These are phyloP conservation scores for Zasmidium angulare DNA, from an alignment of 2,329 filamentous ascomycete species.

Conservation along the genomic window DNA sequence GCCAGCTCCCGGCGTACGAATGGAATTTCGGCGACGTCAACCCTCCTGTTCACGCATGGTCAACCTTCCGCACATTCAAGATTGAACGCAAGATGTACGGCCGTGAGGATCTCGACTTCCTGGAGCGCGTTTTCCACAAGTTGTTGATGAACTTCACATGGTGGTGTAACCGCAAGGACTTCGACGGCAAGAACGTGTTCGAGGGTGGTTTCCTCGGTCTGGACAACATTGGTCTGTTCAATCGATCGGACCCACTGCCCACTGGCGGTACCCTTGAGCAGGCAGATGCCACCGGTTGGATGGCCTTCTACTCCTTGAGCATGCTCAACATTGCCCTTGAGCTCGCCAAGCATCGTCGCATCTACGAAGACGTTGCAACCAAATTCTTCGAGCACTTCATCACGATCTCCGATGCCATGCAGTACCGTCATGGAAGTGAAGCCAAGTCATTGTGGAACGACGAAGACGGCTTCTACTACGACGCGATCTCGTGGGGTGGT, in stretches of 20 bases:
- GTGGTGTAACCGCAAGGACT: conserved; percentile 98
- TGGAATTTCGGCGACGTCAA: conserved; percentile 99
- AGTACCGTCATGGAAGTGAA: conserved; percentile 64
- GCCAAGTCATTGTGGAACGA: conserved; percentile 95
- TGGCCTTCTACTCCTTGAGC: conserved; percentile 94
- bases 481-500: conserved; percentile 94
- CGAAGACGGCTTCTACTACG: conserved; percentile 96
- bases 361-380: conserved; percentile 93
- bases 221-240: conserved; percentile 97
- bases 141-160: conserved; percentile 94
- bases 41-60: conserved; percentile 94
- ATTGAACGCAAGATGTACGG: conserved; percentile 98
- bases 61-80: conserved; percentile 94
- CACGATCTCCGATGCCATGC: conserved; percentile 96
- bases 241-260: conserved; percentile 89
- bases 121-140: conserved; percentile 96
- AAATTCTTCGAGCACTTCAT: conserved; percentile 99
- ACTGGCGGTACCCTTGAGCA: conserved; percentile 93
- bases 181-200: conserved; percentile 93
- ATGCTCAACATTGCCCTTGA: conserved; percentile 98
- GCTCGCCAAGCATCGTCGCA: conserved; percentile 89
- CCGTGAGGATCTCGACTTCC: conserved; percentile 88
- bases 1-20: conserved; percentile 87
- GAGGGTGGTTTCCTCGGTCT: conserved; percentile 93
- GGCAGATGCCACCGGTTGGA: conserved; percentile 97